phyloP scores from a whole-genome alignment of 2,329 filamentous ascomycete species.

The Stenocarpella maydis region DNA sequence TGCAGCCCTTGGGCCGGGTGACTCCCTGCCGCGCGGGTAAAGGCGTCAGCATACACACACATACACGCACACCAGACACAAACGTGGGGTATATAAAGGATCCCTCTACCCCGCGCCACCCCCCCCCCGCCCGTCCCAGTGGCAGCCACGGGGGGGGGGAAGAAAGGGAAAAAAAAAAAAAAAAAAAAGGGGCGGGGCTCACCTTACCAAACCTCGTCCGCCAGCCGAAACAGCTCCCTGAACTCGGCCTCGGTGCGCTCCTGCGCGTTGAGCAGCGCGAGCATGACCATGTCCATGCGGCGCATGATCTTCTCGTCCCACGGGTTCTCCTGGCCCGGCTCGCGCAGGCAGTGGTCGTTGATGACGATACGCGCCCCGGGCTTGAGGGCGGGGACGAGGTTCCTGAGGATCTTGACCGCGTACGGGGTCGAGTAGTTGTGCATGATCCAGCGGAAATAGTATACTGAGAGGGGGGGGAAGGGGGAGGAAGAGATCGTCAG shows the following conservation, averaged over 20 bases:
- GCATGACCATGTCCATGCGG: constrained; percentile 54
- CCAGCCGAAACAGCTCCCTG: constrained; percentile 49
- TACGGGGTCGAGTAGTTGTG: constrained; percentile 68
- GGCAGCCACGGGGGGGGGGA: no score
- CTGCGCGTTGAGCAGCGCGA: constrained; percentile 52
- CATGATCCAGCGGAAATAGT: constrained; percentile 67
- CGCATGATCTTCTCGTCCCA: constrained; percentile 50
- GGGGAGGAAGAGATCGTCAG: not conserved
- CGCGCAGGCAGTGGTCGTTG: constrained; percentile 50
- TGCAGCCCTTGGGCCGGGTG: constrained; percentile 41
- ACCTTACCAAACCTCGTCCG: constrained; percentile 49
- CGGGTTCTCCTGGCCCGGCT: constrained; percentile 43
- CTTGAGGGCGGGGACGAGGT: constrained; percentile 63
- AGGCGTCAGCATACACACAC: not conserved
- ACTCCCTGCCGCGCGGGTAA: constrained; percentile 39
- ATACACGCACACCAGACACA: no score
- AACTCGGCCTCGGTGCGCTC: constrained; percentile 56
- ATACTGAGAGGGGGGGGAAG: constrained; percentile 49
- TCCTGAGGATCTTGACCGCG: constrained; percentile 56
- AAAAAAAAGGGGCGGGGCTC: not conserved
- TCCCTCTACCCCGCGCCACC: no score
- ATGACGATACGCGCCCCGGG: constrained; percentile 58
- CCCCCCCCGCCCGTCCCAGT: no score
- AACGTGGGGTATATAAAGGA: no score
- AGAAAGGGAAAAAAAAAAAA: no score